Percentiles rank a stretch among this genome's conserved stretches.
Evolutionary conservation across 768 basidiomycete species (phyloP).

Genomic region (Paxillus involutus): DNA sequence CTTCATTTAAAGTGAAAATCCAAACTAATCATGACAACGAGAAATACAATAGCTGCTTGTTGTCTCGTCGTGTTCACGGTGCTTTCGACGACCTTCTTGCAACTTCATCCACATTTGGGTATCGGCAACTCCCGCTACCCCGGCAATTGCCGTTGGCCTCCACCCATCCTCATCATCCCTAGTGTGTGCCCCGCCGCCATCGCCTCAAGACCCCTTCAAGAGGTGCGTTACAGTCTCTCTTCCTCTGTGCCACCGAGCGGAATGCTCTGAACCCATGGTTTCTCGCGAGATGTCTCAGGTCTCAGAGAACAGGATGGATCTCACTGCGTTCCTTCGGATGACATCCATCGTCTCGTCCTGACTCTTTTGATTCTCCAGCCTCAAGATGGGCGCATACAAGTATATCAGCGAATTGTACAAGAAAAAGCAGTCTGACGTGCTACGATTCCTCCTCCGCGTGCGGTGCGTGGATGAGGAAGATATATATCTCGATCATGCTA

Average conservation of each 20-base stretch:
- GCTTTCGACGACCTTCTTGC: too few species aligned
- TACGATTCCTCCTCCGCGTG: conserved; percentile 97
- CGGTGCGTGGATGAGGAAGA: conserved; percentile 50
- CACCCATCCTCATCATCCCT: conserved; percentile 2
- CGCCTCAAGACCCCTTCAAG: conserved; percentile 22
- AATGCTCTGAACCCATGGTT: conserved; percentile 1
- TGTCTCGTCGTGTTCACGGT: not conserved
- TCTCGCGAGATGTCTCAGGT: conserved; percentile 1
- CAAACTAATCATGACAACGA: not conserved
- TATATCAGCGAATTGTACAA: conserved; percentile 98
- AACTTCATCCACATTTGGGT: conserved; percentile 10
- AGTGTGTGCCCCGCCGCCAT: conserved; percentile 6
- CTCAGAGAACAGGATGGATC: conserved; percentile 25
- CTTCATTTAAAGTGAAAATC: not conserved
- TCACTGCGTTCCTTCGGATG: conserved; percentile 15
- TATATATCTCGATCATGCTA: not conserved
- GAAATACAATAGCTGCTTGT: conserved; percentile 1
- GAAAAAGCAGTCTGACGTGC: conserved; percentile 97
- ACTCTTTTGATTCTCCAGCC: conserved; percentile 28
- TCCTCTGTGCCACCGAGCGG: not conserved
- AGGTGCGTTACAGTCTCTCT: conserved; percentile 25
- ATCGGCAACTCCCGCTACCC: conserved; percentile 24
- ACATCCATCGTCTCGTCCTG: conserved; percentile 4
- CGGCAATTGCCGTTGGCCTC: conserved; percentile 20
- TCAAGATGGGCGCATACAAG: conserved; percentile 91